Evolutionary conservation across 148 eudicot genomes (phyloP).

Genomic region (Cornus controversa): DNA sequence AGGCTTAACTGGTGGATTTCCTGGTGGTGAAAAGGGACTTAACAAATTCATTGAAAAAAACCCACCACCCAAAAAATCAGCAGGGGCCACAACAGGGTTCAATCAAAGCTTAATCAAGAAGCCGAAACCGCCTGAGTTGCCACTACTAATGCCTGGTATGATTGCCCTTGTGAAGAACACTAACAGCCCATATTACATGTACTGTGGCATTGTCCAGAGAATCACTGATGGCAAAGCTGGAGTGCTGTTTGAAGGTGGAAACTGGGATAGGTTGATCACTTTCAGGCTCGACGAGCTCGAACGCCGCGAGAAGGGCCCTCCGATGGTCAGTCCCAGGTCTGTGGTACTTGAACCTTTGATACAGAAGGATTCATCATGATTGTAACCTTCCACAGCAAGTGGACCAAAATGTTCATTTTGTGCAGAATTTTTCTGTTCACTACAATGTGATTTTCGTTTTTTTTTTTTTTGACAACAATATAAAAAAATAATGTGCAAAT

Average conservation of each 20-base stretch:
- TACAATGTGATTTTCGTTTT: too few species aligned
- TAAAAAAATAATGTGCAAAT: too few species aligned
- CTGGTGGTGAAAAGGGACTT: conserved; percentile 91
- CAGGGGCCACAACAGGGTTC: conserved; percentile 20
- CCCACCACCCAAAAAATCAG: conserved; percentile 55
- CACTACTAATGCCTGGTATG: conserved; percentile 83
- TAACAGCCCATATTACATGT: conserved; percentile 69
- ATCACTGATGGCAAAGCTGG: conserved; percentile 88
- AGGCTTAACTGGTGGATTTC: conserved; percentile 87
- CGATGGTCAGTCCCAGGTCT: conserved; percentile 68
- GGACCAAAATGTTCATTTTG: too few species aligned
- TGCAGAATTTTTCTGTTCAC: too few species aligned
- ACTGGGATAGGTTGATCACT: conserved; percentile 74
- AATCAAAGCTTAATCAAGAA: conserved; percentile 39
- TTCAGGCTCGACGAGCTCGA: conserved; percentile 89
- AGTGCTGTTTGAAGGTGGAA: conserved; percentile 91
- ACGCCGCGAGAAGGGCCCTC: conserved; percentile 78
- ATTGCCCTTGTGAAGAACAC: conserved; percentile 80
- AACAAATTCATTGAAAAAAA: conserved; percentile 63
- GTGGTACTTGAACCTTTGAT: conserved; percentile 42
- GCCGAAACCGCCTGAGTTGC: conserved; percentile 63
- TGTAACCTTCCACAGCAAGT: not conserved
- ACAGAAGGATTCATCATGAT: conserved; percentile 23
- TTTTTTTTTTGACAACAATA: too few species aligned
- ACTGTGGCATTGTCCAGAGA: conserved; percentile 87